Evolutionary conservation across 129 eudicot species (phyloP), one percentile per base, ranked within the genome.

Genomic region (Pseudognaphalium luteoalbum): DNA sequence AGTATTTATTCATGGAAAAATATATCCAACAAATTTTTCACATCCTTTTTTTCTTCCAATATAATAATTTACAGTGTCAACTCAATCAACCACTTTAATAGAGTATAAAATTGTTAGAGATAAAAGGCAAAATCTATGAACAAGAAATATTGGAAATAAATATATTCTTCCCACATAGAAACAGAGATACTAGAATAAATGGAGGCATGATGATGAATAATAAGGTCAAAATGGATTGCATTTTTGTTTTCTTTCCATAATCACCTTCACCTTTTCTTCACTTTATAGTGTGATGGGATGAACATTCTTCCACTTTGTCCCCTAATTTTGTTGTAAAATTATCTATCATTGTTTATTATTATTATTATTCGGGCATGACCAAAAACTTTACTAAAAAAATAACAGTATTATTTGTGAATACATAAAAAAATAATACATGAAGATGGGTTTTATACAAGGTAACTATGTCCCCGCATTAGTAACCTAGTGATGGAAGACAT

Each of bases 191-290:
- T 77, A 77, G 6, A 69, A 70, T 66, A 69, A 74, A 76, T n/a
- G 63, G 64, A 61, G 61, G 67, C 70, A 35, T 78, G 64, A 78
- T 70, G 71, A 78, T 70, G 76, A 78, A 78, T 61, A 42, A 58
- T 29, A 78, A 78, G 77, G 82, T 78, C 77, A 70, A 70, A 78
- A 78, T 70, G 82, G 82, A 78, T 70, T 64, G 22, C 71, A 60
- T 11, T 28, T 78, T 61, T 78, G 81, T 44, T 58, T 61, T 78
- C 41, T 78, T 71, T 17, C 39, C 65, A 69, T 62, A 69, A 69
- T 70, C 59, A 58, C 76, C 76, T 69, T 52, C 20, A 54, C 76
- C 68, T 78, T 78, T 57, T 42, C 76, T 69, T 52, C 30, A 54
- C 76, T 78, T 78, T 78, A 70, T 42, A 30, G 63, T 78, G 54